Evolutionary conservation across 805 yeast species (phyloP).

Genomic region (Barnettozyma sucrosica): DNA sequence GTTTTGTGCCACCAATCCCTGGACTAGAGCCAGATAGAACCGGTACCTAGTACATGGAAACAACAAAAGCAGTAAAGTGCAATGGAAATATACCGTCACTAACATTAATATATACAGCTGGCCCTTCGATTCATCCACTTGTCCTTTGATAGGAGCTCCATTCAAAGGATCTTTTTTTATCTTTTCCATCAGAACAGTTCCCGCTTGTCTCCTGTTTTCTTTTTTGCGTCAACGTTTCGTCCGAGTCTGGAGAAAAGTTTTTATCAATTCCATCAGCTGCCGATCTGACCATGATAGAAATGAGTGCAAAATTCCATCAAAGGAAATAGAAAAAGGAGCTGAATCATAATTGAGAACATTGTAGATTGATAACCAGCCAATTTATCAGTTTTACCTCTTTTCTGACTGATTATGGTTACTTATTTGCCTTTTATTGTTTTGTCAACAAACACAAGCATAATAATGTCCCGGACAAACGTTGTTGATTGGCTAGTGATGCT

Average conservation of each 20-base stretch:
- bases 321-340: no score
- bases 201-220: neutral
- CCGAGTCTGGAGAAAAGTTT: neutral
- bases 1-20: neutral
- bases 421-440: neutral
- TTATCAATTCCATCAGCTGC: slow-evolving; percentile 10
- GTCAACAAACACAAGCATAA: neutral
- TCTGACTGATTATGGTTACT: neutral
- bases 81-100: no score
- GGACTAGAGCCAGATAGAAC: no score
- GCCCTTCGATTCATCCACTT: no score
- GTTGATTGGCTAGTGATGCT: slow-evolving; percentile 22
- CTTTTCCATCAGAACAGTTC: neutral
- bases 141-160: neutral
- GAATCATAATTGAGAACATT: no score
- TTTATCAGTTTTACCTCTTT: neutral
- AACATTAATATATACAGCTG: no score
- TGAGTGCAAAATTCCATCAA: no score
- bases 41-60: no score
- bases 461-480: slow-evolving; percentile 6
- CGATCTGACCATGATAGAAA: neutral
- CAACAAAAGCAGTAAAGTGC: no score
- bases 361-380: no score
- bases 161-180: neutral
- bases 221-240: neutral